Evolutionary conservation across 2,329 filamentous ascomycete species (phyloP).

Genomic region (Neopestalotiopsis rosae): DNA sequence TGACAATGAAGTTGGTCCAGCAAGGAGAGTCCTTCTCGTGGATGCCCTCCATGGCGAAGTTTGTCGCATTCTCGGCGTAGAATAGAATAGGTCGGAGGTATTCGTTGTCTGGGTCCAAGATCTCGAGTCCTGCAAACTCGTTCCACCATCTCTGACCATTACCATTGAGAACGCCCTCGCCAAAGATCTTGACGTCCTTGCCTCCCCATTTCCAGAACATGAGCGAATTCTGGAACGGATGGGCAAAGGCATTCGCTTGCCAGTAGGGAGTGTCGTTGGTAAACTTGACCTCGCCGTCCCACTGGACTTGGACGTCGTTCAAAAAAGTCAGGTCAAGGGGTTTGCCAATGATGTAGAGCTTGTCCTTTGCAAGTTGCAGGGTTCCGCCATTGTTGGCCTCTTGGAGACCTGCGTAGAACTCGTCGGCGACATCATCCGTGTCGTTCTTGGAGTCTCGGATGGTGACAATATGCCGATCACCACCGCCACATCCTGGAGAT

Average conservation of each 20-base stretch:
- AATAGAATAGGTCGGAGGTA: constrained; percentile 66
- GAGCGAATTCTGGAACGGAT: constrained; percentile 55
- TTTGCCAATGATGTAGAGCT: constrained; percentile 63
- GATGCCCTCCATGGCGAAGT: constrained; percentile 61
- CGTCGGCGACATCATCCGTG: constrained; percentile 59
- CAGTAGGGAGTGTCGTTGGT: constrained; percentile 50
- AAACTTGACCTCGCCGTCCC: constrained; percentile 61
- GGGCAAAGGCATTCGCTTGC: constrained; percentile 46
- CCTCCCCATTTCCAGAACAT: constrained; percentile 71
- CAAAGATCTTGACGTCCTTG: constrained; percentile 64
- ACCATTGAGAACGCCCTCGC: constrained; percentile 60
- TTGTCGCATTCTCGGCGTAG: constrained; percentile 65
- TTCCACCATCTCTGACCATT: constrained; percentile 55
- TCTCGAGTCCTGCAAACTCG: constrained; percentile 46
- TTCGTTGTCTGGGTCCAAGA: constrained; percentile 57
- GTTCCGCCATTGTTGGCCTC: constrained; percentile 65
- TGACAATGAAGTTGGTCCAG: constrained; percentile 68
- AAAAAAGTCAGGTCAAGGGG: constrained; percentile 64
- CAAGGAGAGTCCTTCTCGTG: constrained; percentile 65
- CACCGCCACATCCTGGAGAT: constrained; percentile 21
- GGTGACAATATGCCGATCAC: constrained; percentile 42
- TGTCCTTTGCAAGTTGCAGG: constrained; percentile 56
- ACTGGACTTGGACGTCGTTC: constrained; percentile 60
- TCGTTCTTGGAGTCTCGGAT: constrained; percentile 59
- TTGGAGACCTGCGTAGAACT: constrained; percentile 59